These are phyloP conservation scores for Elongisporangium undulatum DNA, from an alignment of 352 stramenopile genomes.

Conservation along the genomic window DNA sequence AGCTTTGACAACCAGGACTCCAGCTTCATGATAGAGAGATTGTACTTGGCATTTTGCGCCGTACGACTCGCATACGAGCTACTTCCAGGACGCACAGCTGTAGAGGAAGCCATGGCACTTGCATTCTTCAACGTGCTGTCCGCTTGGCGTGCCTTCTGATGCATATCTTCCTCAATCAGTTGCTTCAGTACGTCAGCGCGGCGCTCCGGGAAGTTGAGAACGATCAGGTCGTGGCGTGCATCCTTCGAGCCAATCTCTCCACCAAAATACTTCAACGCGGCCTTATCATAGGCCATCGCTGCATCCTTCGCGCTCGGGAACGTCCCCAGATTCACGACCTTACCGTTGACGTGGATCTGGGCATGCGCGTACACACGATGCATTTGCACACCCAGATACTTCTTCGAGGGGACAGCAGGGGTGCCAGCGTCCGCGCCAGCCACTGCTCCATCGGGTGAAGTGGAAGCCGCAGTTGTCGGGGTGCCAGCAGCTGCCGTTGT, in stretches of 20 bases:
- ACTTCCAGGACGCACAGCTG: constrained; percentile 1
- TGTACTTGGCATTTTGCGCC: constrained; percentile 69
- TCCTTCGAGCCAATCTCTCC: constrained; percentile 32
- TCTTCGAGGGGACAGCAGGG: constrained; percentile 24
- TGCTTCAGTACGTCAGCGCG: constrained; percentile 53
- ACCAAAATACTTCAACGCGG: constrained; percentile 70
- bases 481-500: not conserved
- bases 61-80: constrained; percentile 44
- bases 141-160: constrained; percentile 32
- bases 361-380: constrained; percentile 71
- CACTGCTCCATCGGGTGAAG: not conserved
- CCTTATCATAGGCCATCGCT: constrained; percentile 79
- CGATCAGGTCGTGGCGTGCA: constrained; percentile 38
- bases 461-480: not conserved
- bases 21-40: constrained; percentile 71
- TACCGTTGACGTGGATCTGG: constrained; percentile 76
- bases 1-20: constrained; percentile 69
- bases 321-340: constrained; percentile 70
- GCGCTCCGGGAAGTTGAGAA: constrained; percentile 75
- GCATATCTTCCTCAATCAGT: constrained; percentile 56
- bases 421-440: not conserved
- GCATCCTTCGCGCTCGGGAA: constrained; percentile 67
- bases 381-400: constrained; percentile 70
- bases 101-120: not conserved
- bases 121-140: constrained; percentile 4